A percentile compares a stretch with the other conserved stretches of the same genome.
Evolutionary conservation across 352 stramenopile species (phyloP).

Genomic region (Phytophthora fragariae): DNA sequence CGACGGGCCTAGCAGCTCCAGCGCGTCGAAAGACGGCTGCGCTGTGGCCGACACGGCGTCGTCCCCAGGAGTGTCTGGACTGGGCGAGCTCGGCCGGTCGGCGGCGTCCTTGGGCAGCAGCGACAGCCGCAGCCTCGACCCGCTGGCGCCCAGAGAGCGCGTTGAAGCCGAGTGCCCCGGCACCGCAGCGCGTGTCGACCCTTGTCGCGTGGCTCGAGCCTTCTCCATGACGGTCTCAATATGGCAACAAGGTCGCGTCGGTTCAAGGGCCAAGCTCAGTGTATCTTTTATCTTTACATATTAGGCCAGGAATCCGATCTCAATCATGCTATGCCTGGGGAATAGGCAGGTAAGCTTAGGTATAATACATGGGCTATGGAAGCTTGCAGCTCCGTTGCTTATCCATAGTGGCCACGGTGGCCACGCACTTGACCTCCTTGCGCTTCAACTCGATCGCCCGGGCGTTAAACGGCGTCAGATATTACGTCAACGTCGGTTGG

Average conservation of each 20-base stretch:
- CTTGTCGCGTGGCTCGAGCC: not conserved
- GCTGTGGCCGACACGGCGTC: not conserved
- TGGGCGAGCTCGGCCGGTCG: not conserved
- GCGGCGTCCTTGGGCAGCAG: not conserved
- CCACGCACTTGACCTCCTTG: no score
- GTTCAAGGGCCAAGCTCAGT: not conserved
- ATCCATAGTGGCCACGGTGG: no score
- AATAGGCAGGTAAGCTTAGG: no score
- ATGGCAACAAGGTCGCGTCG: not conserved
- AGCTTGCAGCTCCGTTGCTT: no score
- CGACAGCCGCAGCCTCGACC: not conserved
- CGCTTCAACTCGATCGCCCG: no score
- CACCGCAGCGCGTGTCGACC: not conserved
- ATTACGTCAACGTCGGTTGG: no score
- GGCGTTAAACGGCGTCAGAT: no score
- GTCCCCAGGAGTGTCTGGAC: not conserved
- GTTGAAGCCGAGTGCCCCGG: not conserved
- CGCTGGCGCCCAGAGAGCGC: not conserved
- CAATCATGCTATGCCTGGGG: no score
- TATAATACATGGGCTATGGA: no score
- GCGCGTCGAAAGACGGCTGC: conserved; percentile 40
- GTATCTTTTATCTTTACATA: no score
- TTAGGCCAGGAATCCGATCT: not conserved
- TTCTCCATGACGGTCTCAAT: not conserved
- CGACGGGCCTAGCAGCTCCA: conserved; percentile 59